These are phyloP conservation scores for Penicillium cosmopolitanum DNA, from an alignment of 495 filamentous ascomycete species.

Conservation along the genomic window DNA sequence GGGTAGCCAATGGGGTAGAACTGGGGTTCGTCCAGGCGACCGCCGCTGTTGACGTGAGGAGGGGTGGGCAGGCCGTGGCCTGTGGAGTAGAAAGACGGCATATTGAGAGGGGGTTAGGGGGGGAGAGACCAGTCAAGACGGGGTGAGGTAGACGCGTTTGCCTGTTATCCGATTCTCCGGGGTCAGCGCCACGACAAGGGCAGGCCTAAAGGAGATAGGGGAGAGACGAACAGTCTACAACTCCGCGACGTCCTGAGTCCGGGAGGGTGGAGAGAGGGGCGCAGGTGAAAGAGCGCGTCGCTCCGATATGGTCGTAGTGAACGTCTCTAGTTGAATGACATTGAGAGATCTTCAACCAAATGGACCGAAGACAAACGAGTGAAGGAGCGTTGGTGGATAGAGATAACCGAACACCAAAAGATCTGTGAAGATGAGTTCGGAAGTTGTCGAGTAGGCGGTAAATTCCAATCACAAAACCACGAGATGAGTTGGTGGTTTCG, in stretches of 20 bases:
- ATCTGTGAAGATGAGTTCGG: background rate
- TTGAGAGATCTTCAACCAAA: constrained; percentile 37
- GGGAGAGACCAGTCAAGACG: constrained; percentile 44
- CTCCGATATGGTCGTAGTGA: constrained; percentile 39
- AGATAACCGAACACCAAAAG: background rate
- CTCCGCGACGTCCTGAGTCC: constrained; percentile 49
- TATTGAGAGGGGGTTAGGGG: constrained; percentile 27
- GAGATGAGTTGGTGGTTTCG: background rate
- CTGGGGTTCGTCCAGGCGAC: constrained; percentile 46
- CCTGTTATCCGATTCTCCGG: constrained; percentile 13
- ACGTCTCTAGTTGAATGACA: constrained; percentile 51
- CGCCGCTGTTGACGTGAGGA: constrained; percentile 46
- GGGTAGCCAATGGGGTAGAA: constrained; percentile 47
- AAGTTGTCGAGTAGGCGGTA: constrained; percentile 8
- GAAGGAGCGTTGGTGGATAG: constrained; percentile 27
- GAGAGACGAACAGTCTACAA: constrained; percentile 51
- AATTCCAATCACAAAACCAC: constrained; percentile 1
- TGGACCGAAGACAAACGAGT: constrained; percentile 27
- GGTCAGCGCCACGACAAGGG: constrained; percentile 18
- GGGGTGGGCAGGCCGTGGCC: constrained; percentile 52
- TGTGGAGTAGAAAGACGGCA: constrained; percentile 52
- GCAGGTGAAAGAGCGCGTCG: constrained; percentile 48
- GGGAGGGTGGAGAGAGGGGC: constrained; percentile 34
- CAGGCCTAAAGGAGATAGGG: constrained; percentile 16
- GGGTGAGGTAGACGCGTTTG: constrained; percentile 39